phyloP scores from a whole-genome alignment of 441 rosid genomes.

The Bruguiera hainesii region DNA sequence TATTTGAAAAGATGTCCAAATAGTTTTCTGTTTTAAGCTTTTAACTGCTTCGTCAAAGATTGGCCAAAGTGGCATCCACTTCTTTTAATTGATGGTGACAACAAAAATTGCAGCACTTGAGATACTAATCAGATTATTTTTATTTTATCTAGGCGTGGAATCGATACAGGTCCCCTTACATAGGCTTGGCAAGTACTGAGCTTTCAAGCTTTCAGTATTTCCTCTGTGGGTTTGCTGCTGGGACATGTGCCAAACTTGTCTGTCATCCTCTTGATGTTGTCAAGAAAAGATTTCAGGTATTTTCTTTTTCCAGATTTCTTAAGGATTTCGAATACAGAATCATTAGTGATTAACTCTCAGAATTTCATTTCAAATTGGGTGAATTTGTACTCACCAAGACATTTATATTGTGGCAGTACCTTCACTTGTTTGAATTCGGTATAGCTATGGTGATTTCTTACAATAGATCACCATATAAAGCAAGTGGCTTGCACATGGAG shows the following conservation, averaged over 20 bases:
- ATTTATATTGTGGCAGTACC: too few relatives aligned
- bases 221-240: slow-evolving; percentile 86
- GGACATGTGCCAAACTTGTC: slow-evolving; percentile 92
- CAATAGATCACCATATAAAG: too few relatives aligned
- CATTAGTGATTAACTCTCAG: not conserved
- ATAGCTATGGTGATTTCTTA: too few relatives aligned
- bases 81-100: too few relatives aligned
- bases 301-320: slow-evolving; percentile 11
- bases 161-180: slow-evolving; percentile 31
- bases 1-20: not conserved
- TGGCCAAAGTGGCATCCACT: too few relatives aligned
- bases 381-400: too few relatives aligned
- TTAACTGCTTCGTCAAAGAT: too few relatives aligned
- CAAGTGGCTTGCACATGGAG: too few relatives aligned
- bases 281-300: slow-evolving; percentile 95
- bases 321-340: not conserved
- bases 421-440: too few relatives aligned
- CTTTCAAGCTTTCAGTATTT: slow-evolving; percentile 80
- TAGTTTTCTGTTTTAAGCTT: too few relatives aligned
- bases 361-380: not conserved
- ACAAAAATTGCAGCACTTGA: not conserved
- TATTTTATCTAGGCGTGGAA: slow-evolving; percentile 64
- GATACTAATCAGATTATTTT: slow-evolving; percentile 6
- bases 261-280: slow-evolving; percentile 99
- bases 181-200: slow-evolving; percentile 31